These are phyloP conservation scores for Auriscalpium vulgare DNA, from an alignment of 768 basidiomycete species.

Conservation along the genomic window DNA sequence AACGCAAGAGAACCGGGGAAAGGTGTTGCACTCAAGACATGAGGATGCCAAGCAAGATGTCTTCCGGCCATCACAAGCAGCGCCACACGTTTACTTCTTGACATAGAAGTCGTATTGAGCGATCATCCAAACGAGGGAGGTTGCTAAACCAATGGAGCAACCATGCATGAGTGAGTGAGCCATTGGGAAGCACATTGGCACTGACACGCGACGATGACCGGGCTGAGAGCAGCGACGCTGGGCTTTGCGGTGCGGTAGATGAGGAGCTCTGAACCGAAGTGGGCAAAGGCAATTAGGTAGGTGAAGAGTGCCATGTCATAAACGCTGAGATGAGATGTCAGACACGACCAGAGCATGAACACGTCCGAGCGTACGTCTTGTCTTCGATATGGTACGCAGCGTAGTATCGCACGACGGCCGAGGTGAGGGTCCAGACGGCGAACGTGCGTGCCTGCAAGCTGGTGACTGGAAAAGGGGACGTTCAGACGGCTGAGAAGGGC, in stretches of 20 bases:
- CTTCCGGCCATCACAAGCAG: no score
- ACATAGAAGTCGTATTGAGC: conserved; percentile 78
- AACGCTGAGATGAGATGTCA: conserved; percentile 40
- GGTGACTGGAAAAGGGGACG: conserved; percentile 50
- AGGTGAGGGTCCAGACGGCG: conserved; percentile 83
- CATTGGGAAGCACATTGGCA: conserved; percentile 8
- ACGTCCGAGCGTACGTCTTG: conserved; percentile 52
- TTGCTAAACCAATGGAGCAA: conserved; percentile 31
- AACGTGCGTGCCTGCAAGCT: conserved; percentile 83
- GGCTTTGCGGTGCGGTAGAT: conserved; percentile 72
- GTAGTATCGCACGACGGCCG: conserved; percentile 75
- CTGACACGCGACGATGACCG: conserved; percentile 83
- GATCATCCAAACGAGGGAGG: conserved; percentile 80
- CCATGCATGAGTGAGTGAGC: background rate
- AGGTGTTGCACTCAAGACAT: no score
- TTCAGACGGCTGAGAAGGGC: background rate
- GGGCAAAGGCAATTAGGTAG: conserved; percentile 84
- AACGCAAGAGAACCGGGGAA: no score
- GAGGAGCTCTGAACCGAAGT: conserved; percentile 81
- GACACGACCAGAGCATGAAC: background rate
- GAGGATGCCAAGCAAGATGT: no score
- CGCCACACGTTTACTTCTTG: conserved; percentile 19
- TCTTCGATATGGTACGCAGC: conserved; percentile 85
- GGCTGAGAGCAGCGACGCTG: conserved; percentile 52
- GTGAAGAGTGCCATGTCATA: conserved; percentile 86